phyloP scores from a whole-genome alignment of 2,329 filamentous ascomycete genomes.

The Cladosporium sp. region DNA sequence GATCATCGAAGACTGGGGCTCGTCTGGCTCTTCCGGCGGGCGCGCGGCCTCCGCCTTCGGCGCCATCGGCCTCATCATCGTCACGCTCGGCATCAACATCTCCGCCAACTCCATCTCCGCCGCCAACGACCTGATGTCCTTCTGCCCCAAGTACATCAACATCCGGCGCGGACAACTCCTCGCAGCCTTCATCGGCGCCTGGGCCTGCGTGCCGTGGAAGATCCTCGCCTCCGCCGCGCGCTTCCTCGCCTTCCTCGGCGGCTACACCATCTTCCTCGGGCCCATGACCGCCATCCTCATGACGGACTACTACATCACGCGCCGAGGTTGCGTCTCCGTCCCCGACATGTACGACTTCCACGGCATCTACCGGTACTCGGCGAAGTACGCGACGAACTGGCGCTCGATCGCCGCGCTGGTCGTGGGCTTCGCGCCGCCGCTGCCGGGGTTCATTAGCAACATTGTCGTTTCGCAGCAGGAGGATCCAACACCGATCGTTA shows the following conservation, averaged over 20 bases:
- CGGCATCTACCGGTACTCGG: slow-evolving; percentile 46
- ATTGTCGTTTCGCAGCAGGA: slow-evolving; percentile 26
- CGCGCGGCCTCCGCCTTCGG: slow-evolving; percentile 25
- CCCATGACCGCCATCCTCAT: slow-evolving; percentile 57
- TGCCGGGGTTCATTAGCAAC: slow-evolving; percentile 49
- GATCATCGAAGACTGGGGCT: slow-evolving; percentile 31
- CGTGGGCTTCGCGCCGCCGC: slow-evolving; percentile 48
- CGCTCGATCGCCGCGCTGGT: slow-evolving; percentile 52
- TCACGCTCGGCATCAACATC: slow-evolving; percentile 47
- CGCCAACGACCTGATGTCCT: slow-evolving; percentile 47
- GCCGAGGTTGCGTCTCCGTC: slow-evolving; percentile 42
- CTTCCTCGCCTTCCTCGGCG: slow-evolving; percentile 48
- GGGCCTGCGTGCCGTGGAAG: slow-evolving; percentile 36
- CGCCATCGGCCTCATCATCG: slow-evolving; percentile 43
- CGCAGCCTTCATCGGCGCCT: slow-evolving; percentile 32
- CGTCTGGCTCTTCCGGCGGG: slow-evolving; percentile 18
- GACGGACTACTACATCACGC: slow-evolving; percentile 50
- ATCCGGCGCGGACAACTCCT: slow-evolving; percentile 31
- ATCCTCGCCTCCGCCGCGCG: slow-evolving; percentile 30
- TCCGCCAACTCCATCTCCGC: slow-evolving; percentile 48
- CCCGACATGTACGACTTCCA: slow-evolving; percentile 47
- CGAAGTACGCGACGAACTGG: slow-evolving; percentile 49
- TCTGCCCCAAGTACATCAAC: slow-evolving; percentile 49
- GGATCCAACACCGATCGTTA: background rate
- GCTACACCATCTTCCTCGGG: slow-evolving; percentile 59